Base-by-base conservation (phyloP, 2,329 filamentous ascomycete genomes). In the Fusarium sp. region DNA sequence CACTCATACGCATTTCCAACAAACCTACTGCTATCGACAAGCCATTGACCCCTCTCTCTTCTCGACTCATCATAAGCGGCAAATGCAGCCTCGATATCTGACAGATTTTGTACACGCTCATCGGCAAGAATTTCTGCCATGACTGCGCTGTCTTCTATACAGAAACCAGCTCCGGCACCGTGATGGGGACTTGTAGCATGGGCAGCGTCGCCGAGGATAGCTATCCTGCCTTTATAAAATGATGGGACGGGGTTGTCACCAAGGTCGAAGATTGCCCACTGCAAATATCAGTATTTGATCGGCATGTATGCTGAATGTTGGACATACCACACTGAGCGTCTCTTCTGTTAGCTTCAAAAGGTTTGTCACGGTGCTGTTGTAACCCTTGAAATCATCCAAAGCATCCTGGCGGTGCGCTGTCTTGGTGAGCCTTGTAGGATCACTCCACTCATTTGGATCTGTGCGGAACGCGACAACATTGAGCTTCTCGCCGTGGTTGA, bases 161-260 rank as follows among this genome's bases (percentile, higher is more conserved):
- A 88, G 75, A 90, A 85, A 4, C 88, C 88, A 0, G 88, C 86
- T 6, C 90, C 90, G 3, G 89, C 86, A 0, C 89, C 90, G 47
- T 90, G 87, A 44, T 89, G 87, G 0, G 90, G 90, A 1, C 89
- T 88, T 44, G 88, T 88, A 1, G 89, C 90, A 77, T 92, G 90
- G 0, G 90, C 90, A 0, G 90, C 89, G 75, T 92, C 90, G 20
- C 90, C 90, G 2, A 90, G 79, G 5, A 92, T 83, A 42, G 83
- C 85, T 31, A 87, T 75, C 1, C 85, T 81, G 13, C 82, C 83
- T 31, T 82, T 82, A 73, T 81, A 83, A 48, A 84, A 88, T 17
- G 77, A 76, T 3, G 82, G 82, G 2, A 86, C 79, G 1, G 84
- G 85, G 47, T 84, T 75, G n/a, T 85, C 80, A 38, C 82, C 83